Percentiles rank a stretch among this genome's conserved stretches.
Conservation (phyloP, 345 rosid genomes). For the Rhodamnia rubescens region DNA sequence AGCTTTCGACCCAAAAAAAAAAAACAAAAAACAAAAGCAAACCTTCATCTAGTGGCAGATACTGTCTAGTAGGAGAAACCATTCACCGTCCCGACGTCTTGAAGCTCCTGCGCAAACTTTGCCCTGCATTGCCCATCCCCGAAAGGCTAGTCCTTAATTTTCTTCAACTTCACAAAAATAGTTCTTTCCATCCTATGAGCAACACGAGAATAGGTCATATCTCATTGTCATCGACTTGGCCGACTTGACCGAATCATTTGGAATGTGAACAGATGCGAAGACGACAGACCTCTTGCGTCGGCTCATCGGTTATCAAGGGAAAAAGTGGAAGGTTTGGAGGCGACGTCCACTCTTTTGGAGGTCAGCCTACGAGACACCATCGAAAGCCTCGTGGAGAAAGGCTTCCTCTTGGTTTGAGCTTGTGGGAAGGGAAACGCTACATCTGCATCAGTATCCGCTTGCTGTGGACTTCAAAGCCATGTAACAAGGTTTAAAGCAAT, state of each 20-base stretch:
- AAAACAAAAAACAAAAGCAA: no score
- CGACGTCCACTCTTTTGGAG: conserved; percentile 11
- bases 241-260: neutral
- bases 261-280: conserved; percentile 14
- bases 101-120: conserved; percentile 5
- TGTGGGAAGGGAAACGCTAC: neutral
- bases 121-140: conserved; percentile 9
- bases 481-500: neutral
- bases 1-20: neutral
- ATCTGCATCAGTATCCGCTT: neutral
- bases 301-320: no score
- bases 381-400: neutral
- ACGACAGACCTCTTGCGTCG: conserved; percentile 8
- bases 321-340: conserved; percentile 2
- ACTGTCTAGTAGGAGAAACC: conserved; percentile 17
- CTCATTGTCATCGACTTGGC: neutral
- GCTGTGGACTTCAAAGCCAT: neutral
- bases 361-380: conserved; percentile 7
- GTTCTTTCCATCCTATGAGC: neutral
- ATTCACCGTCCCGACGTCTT: neutral
- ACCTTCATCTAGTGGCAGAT: conserved; percentile 35
- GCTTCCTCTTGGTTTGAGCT: neutral
- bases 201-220: neutral
- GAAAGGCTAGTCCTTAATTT: conserved; percentile 8
- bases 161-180: neutral